Base-by-base conservation (phyloP, 345 rosid genomes). In the Draba incana region DNA sequence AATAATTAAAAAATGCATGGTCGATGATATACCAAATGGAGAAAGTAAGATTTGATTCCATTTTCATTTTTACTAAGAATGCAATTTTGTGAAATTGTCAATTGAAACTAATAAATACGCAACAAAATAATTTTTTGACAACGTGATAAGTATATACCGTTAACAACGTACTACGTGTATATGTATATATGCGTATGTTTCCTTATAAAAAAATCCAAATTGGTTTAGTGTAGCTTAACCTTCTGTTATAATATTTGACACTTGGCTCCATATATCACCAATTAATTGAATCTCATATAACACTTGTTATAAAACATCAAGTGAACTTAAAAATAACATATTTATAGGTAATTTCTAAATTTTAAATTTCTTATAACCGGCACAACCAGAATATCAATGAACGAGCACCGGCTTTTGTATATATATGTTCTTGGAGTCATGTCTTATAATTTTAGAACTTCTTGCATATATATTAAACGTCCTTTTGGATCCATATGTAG, bases 351-450 rank as follows among this genome's bases (percentile, higher is more conserved):
- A 16, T 2, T 2, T 3, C 39, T 1, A 15, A 8, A 16, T 31
- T 46, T 16, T 2, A 41, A 30, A 10, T 30, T 49, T 42, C 15
- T 51, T 5, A 61, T 16, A 20, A 27, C 8, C 24, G 47, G 31
- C 53, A 70, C 61, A 35, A 24, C 62, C 12, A 70, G 48, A 35
- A 38, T 27, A 51, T 41, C 35, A 15, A 42, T 61, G 23, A 51
- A 30, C 48, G 39, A 71, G 31, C 30, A 47, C 41, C 12, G 8
- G 68, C 55, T 70, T 70, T 52, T 35, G 62, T 52, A 43, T 52
- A 25, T 52, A 43, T 52, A 25, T 70, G 55, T 37, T 55, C 63
- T 55, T 50, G 64, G 70, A 71, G 50, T 46, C 75, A 43, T 70
- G 55, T 64, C 57, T 46, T 41, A 8, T 30, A 41, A 16, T 60